Evolutionary conservation across 1,284 basidiomycete genomes (phyloP).

Genomic region (Fomitopsis betulina): DNA sequence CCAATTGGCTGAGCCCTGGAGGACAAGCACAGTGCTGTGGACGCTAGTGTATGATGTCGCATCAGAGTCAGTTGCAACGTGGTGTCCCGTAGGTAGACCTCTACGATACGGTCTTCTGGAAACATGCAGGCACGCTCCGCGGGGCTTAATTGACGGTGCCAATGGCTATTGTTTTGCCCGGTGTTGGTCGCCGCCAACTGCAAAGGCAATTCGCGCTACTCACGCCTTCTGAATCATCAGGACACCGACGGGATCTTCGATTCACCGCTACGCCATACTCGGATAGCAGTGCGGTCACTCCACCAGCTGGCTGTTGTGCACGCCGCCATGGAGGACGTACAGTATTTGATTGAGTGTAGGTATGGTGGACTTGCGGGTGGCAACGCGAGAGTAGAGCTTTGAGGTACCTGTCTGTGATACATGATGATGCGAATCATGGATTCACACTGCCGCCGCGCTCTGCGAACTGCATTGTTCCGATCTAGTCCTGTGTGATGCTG

Average conservation of each 20-base stretch:
- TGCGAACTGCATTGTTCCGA: background rate
- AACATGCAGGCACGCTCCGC: too few species aligned
- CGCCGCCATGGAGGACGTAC: background rate
- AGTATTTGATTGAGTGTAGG: too few species aligned
- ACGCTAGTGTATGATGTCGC: too few species aligned
- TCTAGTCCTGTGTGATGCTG: too few species aligned
- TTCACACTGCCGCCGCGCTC: background rate
- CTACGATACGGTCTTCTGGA: too few species aligned
- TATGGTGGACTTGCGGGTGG: background rate
- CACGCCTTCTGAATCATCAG: background rate
- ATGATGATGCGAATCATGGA: background rate
- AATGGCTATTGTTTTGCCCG: background rate
- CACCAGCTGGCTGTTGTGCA: background rate
- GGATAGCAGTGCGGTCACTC: background rate
- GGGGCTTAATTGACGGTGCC: too few species aligned
- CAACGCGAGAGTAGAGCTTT: background rate
- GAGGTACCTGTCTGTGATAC: background rate
- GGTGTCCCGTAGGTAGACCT: too few species aligned
- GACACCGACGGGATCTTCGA: background rate
- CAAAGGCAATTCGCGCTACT: background rate
- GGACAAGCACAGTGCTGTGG: too few species aligned
- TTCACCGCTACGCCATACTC: background rate
- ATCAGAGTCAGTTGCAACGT: too few species aligned
- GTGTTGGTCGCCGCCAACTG: background rate
- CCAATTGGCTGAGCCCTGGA: too few species aligned